Evolutionary conservation across 768 basidiomycete genomes (phyloP).

Genomic region (Leccinellum rugosiceps): DNA sequence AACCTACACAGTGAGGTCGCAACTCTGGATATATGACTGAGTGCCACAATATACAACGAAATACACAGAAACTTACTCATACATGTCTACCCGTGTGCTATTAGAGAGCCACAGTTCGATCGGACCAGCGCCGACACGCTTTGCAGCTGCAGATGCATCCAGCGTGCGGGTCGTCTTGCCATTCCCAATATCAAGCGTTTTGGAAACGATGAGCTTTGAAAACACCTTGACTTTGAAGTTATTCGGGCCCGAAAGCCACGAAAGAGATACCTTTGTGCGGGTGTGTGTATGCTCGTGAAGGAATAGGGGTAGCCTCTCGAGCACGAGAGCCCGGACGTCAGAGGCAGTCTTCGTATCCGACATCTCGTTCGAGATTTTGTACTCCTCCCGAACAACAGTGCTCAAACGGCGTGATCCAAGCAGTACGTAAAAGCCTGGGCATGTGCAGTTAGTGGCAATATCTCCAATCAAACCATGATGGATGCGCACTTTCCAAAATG

Average conservation of each 20-base stretch:
- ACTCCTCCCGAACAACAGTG: constrained; percentile 72
- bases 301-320: constrained; percentile 88
- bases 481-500: constrained; percentile 67
- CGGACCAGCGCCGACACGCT: constrained; percentile 49
- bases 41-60: background rate
- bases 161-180: constrained; percentile 49
- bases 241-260: constrained; percentile 59
- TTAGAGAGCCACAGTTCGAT: constrained; percentile 76
- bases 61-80: constrained; percentile 61
- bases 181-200: constrained; percentile 53
- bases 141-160: constrained; percentile 74
- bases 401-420: constrained; percentile 78
- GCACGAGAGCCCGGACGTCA: constrained; percentile 58
- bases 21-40: constrained; percentile 48
- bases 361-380: constrained; percentile 56
- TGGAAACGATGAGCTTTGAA: constrained; percentile 60
- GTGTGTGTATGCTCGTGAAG: constrained; percentile 83
- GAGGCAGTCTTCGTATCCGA: constrained; percentile 43
- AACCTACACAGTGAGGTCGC: constrained; percentile 79
- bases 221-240: constrained; percentile 74
- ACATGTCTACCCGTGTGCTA: constrained; percentile 81
- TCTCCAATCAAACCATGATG: background rate
- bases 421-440: constrained; percentile 64
- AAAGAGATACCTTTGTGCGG: constrained; percentile 54
- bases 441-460: background rate